Evolutionary conservation across 2,329 filamentous ascomycete genomes (phyloP), one percentile per base, ranked within the genome.

Genomic region (Escovopsis sp.): DNA sequence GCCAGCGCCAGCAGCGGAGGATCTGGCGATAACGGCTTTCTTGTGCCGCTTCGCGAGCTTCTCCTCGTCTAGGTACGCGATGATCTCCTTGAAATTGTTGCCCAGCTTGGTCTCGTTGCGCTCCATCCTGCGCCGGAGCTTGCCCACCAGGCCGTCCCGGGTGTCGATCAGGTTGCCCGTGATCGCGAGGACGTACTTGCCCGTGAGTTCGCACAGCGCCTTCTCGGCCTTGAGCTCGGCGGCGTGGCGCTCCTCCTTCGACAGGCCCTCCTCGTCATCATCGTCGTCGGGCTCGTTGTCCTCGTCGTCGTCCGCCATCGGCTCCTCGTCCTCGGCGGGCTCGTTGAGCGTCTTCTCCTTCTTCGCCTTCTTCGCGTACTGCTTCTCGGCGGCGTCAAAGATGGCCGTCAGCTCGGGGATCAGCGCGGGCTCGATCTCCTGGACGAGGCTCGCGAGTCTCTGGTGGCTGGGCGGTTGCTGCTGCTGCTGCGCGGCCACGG

Each of bases 21-120:
- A 25, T 25, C 11, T 34, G 16, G 33, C 40, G 31, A 35, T n/a
- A n/a, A n/a, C 47, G 25, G 54, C 51, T 44, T 56, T 60, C 49
- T 65, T 69, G 33, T 52, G 54, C 27, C 56, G 55, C 27, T 58
- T 55, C 10, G 56, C 65, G 30, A 71, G 55, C 48, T 77, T 76
- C 33, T 68, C 65, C 38, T 79, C 72, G 48, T 94, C 86, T 4
- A 96, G 63, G 53, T 79, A 90, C 8, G 74, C 72, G 4, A 94
- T 63, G 6, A 94, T 75, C 47, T 90, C 85, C 49, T 79, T 83
- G 65, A 83, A 92, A 52, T 90, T 94, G 31, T 72, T 64, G 3
- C 90, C 90, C 3, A 98, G 68, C 50, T 74, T 76, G n/a, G 62
- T 64, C 51, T 79, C 79, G 57, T 98, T 94, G 44, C 83, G 70